Evolutionary conservation across 768 basidiomycete genomes (phyloP).

Genomic region (Sporobolomyces pararoseus): DNA sequence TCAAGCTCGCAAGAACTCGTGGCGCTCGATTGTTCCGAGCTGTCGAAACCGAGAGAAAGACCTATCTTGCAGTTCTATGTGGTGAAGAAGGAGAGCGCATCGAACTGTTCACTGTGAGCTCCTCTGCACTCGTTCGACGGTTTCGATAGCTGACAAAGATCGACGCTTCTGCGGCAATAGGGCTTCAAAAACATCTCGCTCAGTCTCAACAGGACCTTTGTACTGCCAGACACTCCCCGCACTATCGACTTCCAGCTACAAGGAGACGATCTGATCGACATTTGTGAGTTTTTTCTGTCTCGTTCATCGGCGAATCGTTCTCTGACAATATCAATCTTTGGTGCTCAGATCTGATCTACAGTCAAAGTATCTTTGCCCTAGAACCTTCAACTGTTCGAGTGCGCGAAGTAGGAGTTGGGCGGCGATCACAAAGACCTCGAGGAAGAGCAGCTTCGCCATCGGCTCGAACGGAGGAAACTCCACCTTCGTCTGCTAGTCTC

Average conservation of each 20-base stretch:
- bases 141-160: not conserved
- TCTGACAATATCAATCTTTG: no score
- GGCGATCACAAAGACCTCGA: constrained; percentile 57
- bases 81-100: constrained; percentile 90
- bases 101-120: constrained; percentile 86
- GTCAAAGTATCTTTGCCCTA: constrained; percentile 84
- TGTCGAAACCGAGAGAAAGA: constrained; percentile 84
- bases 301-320: no score
- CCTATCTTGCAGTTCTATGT: constrained; percentile 89
- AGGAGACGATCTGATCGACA: constrained; percentile 86
- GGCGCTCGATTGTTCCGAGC: constrained; percentile 77
- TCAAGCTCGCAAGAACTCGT: constrained; percentile 87
- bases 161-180: no score
- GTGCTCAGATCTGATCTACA: constrained; percentile 63
- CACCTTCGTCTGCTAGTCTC: not conserved
- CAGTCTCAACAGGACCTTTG: constrained; percentile 85
- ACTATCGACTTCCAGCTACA: constrained; percentile 83
- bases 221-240: constrained; percentile 82
- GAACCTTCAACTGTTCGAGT: constrained; percentile 90
- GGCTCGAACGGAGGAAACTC: not conserved
- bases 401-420: constrained; percentile 85
- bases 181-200: constrained; percentile 61
- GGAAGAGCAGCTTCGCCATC: no score
- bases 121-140: constrained; percentile 46
- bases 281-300: constrained; percentile 54